Percentiles rank a stretch among this genome's conserved stretches.
Conservation (phyloP, 2,329 filamentous ascomycete genomes). For the Diaporthe helianthi region DNA sequence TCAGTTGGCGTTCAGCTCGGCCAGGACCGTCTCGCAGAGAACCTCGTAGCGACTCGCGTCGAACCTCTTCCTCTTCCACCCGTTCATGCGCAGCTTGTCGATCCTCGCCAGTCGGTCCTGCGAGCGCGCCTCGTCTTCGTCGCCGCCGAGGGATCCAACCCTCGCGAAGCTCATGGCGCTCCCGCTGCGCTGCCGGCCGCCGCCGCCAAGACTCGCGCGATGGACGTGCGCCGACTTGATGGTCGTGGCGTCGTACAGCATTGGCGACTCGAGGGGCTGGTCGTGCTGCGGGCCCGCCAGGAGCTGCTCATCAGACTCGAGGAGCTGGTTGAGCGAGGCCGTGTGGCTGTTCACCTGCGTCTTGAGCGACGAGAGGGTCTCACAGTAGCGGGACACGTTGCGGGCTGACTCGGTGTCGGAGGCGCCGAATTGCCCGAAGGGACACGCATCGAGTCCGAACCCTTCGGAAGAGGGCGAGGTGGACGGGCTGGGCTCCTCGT, state of each 20-base stretch:
- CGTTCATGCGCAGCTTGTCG: conserved; percentile 59
- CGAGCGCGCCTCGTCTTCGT: conserved; percentile 44
- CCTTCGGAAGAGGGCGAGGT: conserved; percentile 33
- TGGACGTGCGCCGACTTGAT: conserved; percentile 13
- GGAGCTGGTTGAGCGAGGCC: conserved; percentile 52
- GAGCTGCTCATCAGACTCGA: conserved; percentile 35
- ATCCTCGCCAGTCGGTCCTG: conserved; percentile 59
- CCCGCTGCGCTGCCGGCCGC: conserved; percentile 27
- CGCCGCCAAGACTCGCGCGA: conserved; percentile 32
- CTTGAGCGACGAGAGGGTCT: conserved; percentile 55
- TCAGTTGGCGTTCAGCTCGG: conserved; percentile 51
- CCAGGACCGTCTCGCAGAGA: conserved; percentile 58
- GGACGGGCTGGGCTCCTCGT: conserved; percentile 31
- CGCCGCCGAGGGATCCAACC: conserved; percentile 37
- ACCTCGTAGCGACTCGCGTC: conserved; percentile 60
- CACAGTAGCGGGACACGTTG: conserved; percentile 55
- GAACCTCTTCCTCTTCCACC: conserved; percentile 64
- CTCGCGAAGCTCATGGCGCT: conserved; percentile 35
- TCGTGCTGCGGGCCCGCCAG: conserved; percentile 6
- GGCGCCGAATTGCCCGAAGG: conserved; percentile 40
- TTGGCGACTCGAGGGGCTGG: conserved; percentile 16
- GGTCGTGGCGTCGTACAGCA: conserved; percentile 13
- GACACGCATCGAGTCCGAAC: conserved; percentile 42
- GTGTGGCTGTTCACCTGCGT: conserved; percentile 58
- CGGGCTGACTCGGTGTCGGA: conserved; percentile 38